Evolutionary conservation across 257 asterid genomes (phyloP), one percentile per base, ranked within the genome.

Genomic region (Primulina eburnea): DNA sequence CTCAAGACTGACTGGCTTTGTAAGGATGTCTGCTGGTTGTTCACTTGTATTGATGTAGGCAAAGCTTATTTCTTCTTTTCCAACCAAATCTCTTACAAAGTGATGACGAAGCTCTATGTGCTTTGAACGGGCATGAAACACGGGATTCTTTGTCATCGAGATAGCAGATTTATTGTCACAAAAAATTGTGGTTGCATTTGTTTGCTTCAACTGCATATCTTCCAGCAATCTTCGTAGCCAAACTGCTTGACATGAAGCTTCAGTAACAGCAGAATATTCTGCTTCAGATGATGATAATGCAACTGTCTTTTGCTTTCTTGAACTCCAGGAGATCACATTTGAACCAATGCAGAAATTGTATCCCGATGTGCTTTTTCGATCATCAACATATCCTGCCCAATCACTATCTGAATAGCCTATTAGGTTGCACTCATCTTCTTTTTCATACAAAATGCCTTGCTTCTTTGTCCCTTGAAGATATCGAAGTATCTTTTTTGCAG

Each of bases 401-500:
- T 60, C 40, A 60, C 40, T 29, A 60, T 28, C 65, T 11, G 40
- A 10, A 60, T 11, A 29, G 0, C 65, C 21, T 8, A 60, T 20
- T 5, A 28, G 64, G 8, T 60, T 60, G 7, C 7, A 24, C 32
- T 60, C n/a, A 9, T 60, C 3, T 11, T 60, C 2, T 29, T 60
- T 60, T 32, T 26, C 38, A 60, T 60, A 60, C 9, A 26, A 26
- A 24, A 60, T 60, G 40, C 65, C 0, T 4, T 26, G 40, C 34
- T 60, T 60, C n/a, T 34, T 28, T 7, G 65, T 60, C 17, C 65
- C 4, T 28, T 60, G 38, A 28, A 60, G 47, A 20, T 60, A 71
- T n/a, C 68, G 47, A 14, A 71, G 47, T 17, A 69, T 58, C 20
- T 16, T 58, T 29, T 34, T 72, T 16, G 56, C 58, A 5, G 71